Evolutionary conservation across 2,329 filamentous ascomycete species (phyloP).

Genomic region (Exophiala oligosperma): DNA sequence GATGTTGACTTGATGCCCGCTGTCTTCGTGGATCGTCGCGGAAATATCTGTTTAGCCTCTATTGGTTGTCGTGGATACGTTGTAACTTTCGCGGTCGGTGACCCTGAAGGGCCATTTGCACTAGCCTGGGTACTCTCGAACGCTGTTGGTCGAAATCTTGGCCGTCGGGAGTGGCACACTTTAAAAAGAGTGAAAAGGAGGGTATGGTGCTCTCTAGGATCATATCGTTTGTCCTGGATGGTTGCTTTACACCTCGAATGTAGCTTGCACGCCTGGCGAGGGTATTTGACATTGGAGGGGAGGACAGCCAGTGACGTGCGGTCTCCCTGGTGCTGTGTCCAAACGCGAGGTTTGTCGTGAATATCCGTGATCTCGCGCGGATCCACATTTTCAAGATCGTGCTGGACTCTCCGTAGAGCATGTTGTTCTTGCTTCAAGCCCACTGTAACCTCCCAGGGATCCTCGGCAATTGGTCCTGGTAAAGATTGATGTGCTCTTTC

Average conservation of each 20-base stretch:
- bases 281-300: not conserved
- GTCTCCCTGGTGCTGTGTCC: not conserved
- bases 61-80: not conserved
- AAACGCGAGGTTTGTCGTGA: not conserved
- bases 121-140: not conserved
- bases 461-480: not conserved
- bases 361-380: not conserved
- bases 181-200: not conserved
- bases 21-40: not conserved
- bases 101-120: not conserved
- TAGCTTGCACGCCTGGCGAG: not conserved
- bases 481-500: not conserved
- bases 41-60: not conserved
- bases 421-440: not conserved
- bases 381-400: constrained; percentile 3
- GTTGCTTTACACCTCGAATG: not conserved
- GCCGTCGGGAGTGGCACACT: not conserved
- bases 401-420: not conserved
- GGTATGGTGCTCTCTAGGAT: not conserved
- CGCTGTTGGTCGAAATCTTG: not conserved
- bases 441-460: not conserved
- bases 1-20: not conserved
- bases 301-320: not conserved
- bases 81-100: not conserved
- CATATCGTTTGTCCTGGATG: not conserved